Conservation (phyloP, 345 rosid genomes). For the Rhodamnia rubescens region DNA sequence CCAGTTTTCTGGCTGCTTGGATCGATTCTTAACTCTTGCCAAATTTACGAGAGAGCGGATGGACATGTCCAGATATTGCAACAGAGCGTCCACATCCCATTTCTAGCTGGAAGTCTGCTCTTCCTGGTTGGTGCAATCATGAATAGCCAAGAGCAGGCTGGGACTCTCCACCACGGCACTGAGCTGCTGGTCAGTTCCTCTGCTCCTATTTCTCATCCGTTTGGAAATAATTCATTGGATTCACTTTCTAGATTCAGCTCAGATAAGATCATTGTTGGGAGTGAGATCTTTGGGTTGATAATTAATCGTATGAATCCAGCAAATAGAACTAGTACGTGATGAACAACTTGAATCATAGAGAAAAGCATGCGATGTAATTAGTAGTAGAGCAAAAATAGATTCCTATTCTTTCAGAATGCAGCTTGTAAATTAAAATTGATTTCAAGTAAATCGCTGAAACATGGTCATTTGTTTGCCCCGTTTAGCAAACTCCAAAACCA, state of each 20-base stretch:
- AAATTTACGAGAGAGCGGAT: constrained; percentile 77
- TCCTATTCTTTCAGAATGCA: not conserved
- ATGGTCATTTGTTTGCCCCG: not conserved
- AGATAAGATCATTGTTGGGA: not conserved
- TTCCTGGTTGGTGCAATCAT: constrained; percentile 52
- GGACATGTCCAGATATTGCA: constrained; percentile 77
- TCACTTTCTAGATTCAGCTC: not conserved
- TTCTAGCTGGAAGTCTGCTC: constrained; percentile 53
- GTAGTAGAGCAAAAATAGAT: not conserved
- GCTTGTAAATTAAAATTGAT: not conserved
- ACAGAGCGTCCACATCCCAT: constrained; percentile 58
- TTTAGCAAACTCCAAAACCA: not conserved
- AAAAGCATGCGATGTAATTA: not conserved
- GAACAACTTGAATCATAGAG: not conserved
- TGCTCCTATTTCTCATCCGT: not conserved
- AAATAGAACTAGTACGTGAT: not conserved
- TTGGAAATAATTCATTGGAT: not conserved
- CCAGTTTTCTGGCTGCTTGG: constrained; percentile 68
- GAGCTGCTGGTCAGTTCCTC: constrained; percentile 37
- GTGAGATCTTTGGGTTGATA: not conserved
- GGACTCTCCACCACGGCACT: constrained; percentile 25
- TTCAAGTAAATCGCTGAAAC: not conserved
- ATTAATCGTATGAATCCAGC: not conserved
- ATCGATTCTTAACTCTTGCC: constrained; percentile 81
- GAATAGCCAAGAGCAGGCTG: constrained; percentile 39